Evolutionary conservation across 345 rosid species (phyloP).

Genomic region (Rubroshorea leprosula): DNA sequence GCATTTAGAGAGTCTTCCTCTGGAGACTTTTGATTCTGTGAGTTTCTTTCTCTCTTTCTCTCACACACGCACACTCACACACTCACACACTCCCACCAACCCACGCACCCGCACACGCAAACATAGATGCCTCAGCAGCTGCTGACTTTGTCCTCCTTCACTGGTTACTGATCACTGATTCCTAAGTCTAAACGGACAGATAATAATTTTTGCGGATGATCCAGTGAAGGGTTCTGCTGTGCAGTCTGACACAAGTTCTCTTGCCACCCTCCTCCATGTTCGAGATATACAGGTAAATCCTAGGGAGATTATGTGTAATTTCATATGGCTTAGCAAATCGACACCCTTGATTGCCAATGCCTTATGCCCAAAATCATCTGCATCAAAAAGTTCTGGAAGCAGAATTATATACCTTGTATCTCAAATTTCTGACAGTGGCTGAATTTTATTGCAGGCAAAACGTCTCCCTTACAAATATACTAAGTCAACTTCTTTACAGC

Average conservation of each 20-base stretch:
- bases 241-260: slow-evolving; percentile 89
- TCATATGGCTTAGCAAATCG: too few relatives aligned
- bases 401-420: too few relatives aligned
- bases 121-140: too few relatives aligned
- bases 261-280: slow-evolving; percentile 91
- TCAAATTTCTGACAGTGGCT: too few relatives aligned
- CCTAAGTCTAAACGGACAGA: slow-evolving; percentile 68
- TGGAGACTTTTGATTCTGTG: slow-evolving; percentile 94
- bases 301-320: too few relatives aligned
- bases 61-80: not conserved
- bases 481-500: slow-evolving; percentile 34
- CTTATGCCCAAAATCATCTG: too few relatives aligned
- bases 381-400: too few relatives aligned
- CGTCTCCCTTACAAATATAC: slow-evolving; percentile 70
- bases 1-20: slow-evolving; percentile 75
- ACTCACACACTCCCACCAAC: not conserved
- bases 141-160: too few relatives aligned
- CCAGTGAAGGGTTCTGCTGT: slow-evolving; percentile 84
- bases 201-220: slow-evolving; percentile 95
- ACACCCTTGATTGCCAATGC: too few relatives aligned
- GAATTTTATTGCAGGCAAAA: slow-evolving; percentile 47
- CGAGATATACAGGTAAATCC: slow-evolving; percentile 79
- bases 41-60: slow-evolving; percentile 26
- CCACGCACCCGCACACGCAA: too few relatives aligned
- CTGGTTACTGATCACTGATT: slow-evolving; percentile 6